These are phyloP conservation scores for Pythium phragmiticola DNA, from an alignment of 352 stramenopile species.

Conservation along the genomic window DNA sequence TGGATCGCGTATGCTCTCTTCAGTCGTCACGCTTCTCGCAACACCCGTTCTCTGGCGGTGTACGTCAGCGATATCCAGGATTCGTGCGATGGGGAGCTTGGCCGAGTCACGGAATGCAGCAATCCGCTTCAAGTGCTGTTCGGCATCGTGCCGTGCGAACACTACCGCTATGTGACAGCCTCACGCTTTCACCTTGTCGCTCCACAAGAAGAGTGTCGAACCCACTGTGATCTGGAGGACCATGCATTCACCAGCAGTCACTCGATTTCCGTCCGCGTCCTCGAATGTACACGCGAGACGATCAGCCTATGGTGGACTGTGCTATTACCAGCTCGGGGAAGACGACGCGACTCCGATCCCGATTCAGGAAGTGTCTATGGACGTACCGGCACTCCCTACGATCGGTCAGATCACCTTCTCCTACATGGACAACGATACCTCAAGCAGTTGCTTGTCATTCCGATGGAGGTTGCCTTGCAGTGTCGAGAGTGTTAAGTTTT, in stretches of 20 bases:
- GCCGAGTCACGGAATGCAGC: not conserved
- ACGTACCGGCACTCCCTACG: not conserved
- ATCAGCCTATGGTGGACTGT: not conserved
- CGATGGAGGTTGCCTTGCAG: too few species aligned
- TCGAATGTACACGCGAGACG: not conserved
- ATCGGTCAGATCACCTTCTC: not conserved
- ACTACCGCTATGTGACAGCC: too few species aligned
- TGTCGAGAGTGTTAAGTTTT: too few species aligned
- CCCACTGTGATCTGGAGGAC: not conserved
- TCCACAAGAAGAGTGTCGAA: not conserved
- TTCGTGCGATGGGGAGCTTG: not conserved
- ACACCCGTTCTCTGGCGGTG: not conserved
- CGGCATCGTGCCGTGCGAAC: too few species aligned
- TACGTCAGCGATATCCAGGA: not conserved
- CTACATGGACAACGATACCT: not conserved
- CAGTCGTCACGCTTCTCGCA: not conserved
- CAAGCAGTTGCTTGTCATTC: too few species aligned
- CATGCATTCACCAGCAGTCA: not conserved
- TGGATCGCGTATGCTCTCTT: not conserved
- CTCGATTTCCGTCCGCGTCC: not conserved
- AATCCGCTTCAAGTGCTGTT: too few species aligned
- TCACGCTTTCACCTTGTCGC: not conserved
- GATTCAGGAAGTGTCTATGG: too few species aligned
- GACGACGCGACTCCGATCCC: not conserved
- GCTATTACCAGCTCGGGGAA: not conserved